A percentile compares a stretch with the other conserved stretches of the same genome.
These are phyloP conservation scores for Capsicum chinense DNA, from an alignment of 257 asterid genomes.

Conservation along the genomic window DNA sequence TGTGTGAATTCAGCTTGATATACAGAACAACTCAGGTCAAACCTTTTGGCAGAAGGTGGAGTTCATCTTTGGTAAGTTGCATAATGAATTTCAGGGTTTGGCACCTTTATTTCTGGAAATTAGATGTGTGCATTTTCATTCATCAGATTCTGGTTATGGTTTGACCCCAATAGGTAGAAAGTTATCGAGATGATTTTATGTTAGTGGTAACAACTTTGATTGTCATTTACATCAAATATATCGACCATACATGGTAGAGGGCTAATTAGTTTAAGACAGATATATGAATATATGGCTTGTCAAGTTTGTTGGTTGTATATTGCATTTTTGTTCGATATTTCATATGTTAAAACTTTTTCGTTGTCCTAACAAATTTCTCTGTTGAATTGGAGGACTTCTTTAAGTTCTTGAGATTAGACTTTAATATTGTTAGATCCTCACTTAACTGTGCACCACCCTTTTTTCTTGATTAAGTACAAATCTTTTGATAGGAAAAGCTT, in stretches of 20 bases:
- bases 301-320: conserved; percentile 9
- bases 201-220: not conserved
- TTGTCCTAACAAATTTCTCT: not conserved
- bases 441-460: not conserved
- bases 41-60: conserved; percentile 82
- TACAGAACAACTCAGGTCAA: conserved; percentile 78
- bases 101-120: not conserved
- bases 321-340: conserved; percentile 6
- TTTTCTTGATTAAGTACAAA: conserved; percentile 4
- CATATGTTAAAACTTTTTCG: not conserved
- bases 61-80: conserved; percentile 78
- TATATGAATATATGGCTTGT: not conserved
- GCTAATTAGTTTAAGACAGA: not conserved
- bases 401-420: conserved; percentile 20
- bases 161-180: conserved; percentile 20
- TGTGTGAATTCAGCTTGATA: conserved; percentile 75
- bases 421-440: not conserved
- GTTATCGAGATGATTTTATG: conserved; percentile 5
- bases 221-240: not conserved
- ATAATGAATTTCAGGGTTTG: not conserved
- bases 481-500: not conserved
- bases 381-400: not conserved
- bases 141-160: not conserved
- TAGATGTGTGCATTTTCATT: conserved; percentile 12
- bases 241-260: not conserved